Evolutionary conservation across 2,329 filamentous ascomycete species (phyloP), one percentile per base, ranked within the genome.

Genomic region (Colletotrichum falcatum): DNA sequence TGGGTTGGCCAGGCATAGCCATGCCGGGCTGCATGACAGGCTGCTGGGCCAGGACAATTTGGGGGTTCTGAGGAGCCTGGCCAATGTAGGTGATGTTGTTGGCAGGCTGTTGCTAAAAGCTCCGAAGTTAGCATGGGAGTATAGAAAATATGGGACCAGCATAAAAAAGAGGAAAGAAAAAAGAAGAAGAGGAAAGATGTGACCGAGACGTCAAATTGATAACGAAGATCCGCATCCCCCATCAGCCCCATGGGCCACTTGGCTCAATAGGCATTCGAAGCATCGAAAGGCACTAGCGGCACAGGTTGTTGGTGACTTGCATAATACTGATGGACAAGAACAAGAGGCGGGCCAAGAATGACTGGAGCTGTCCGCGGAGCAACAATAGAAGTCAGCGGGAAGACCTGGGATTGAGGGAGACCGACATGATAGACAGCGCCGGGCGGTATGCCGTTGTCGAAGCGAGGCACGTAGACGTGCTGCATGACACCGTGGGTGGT

Each of bases 401-500:
- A 70, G 74, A 77, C 74, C 44, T 76, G 75, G 67, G 75, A 67
- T 74, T 74, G 72, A 73, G 77, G 76, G 66, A 74, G 67, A 80
- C 77, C 76, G 74, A 82, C 78, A 78, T 77, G 77, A 76, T 70
- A 74, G 30, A 77, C 74, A 72, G 53, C 5, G 53, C 53, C 53
- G 20, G 77, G 69, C 42, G 72, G 72, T 49, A 76, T 61, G 35
- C 76, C 77, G 53, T 75, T 77, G 74, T 89, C 87, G 74, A 81
- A 82, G 53, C 86, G 87, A 72, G 89, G 88, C 62, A 86, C 79
- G 74, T 89, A 90, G 26, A 83, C 83, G 73, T 90, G 87, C 35
- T 83, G 75, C 67, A 87, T 86, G 2, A 87, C 84, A 4, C 88
- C 89, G 76, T 84, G 83, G 53, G 85, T 86, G 20, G 87, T 89